phyloP scores from a whole-genome alignment of 805 yeast genomes.

The Suhomyces pyralidae region DNA sequence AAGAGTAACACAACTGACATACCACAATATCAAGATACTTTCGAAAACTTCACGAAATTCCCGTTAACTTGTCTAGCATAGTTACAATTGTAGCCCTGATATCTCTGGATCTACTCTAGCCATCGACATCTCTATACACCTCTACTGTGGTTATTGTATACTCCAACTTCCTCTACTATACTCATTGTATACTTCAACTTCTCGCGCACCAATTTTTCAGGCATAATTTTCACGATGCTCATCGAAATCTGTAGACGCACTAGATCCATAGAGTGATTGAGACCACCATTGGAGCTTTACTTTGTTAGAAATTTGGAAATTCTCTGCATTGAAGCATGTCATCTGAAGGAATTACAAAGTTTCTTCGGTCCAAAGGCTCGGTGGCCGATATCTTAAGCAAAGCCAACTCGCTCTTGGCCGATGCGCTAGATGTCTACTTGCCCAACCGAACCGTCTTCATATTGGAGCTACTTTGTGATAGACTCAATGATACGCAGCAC shows the following conservation, averaged over 20 bases:
- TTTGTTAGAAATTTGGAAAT: no score
- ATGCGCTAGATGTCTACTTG: constrained; percentile 37
- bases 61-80: no score
- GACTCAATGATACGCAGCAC: constrained; percentile 52
- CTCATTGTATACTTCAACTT: no score
- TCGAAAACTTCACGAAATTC: no score
- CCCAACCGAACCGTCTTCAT: constrained; percentile 57
- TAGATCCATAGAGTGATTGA: not conserved
- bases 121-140: no score
- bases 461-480: constrained; percentile 57
- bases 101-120: no score
- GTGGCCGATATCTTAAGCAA: constrained; percentile 40
- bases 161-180: no score
- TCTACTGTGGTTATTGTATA: no score
- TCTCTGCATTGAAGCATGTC: not conserved
- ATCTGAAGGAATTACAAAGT: constrained; percentile 50
- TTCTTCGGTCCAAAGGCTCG: constrained; percentile 52
- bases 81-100: no score
- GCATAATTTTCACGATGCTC: not conserved
- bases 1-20: no score
- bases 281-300: not conserved
- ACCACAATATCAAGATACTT: no score
- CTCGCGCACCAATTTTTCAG: not conserved
- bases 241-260: not conserved
- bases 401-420: constrained; percentile 31